These are phyloP conservation scores for Fusarium denticulatum DNA, from an alignment of 2,329 filamentous ascomycete genomes.

Conservation along the genomic window DNA sequence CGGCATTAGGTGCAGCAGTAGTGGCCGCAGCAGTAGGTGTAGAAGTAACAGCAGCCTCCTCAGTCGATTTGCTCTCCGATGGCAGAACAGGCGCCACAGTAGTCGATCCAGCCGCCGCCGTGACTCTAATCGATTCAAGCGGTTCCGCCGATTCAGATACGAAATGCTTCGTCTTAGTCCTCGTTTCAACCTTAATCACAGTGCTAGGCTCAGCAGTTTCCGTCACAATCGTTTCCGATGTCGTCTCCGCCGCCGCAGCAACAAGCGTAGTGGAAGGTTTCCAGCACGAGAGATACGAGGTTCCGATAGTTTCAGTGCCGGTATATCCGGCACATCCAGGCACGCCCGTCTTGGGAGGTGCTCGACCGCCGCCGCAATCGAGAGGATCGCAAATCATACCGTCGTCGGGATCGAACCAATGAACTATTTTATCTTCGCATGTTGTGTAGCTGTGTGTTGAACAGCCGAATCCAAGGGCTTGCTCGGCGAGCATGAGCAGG, in stretches of 20 bases:
- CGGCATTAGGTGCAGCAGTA: not conserved
- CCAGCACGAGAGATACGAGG: slow-evolving; percentile 34
- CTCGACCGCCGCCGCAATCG: slow-evolving; percentile 65
- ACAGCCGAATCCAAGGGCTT: slow-evolving; percentile 20
- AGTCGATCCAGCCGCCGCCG: not conserved
- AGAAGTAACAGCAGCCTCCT: not conserved
- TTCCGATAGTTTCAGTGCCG: slow-evolving; percentile 46
- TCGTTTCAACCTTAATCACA: not conserved
- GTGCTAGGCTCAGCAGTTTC: not conserved
- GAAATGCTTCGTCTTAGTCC: not conserved
- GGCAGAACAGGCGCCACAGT: slow-evolving; percentile 12
- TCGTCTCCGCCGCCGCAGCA: not conserved
- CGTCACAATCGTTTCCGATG: not conserved
- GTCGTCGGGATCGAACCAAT: slow-evolving; percentile 58
- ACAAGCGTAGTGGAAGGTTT: slow-evolving; percentile 14
- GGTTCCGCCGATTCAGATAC: not conserved
- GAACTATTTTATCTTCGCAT: slow-evolving; percentile 40
- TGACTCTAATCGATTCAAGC: not conserved
- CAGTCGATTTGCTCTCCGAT: not conserved
- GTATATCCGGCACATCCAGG: slow-evolving; percentile 59
- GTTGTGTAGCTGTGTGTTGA: slow-evolving; percentile 27
- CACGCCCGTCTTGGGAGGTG: slow-evolving; percentile 59
- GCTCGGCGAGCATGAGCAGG: slow-evolving; percentile 19
- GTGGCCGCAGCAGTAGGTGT: not conserved
- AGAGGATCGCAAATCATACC: slow-evolving; percentile 62